Evolutionary conservation across 805 yeast species (phyloP).

Genomic region (Teunomyces funiuensis): DNA sequence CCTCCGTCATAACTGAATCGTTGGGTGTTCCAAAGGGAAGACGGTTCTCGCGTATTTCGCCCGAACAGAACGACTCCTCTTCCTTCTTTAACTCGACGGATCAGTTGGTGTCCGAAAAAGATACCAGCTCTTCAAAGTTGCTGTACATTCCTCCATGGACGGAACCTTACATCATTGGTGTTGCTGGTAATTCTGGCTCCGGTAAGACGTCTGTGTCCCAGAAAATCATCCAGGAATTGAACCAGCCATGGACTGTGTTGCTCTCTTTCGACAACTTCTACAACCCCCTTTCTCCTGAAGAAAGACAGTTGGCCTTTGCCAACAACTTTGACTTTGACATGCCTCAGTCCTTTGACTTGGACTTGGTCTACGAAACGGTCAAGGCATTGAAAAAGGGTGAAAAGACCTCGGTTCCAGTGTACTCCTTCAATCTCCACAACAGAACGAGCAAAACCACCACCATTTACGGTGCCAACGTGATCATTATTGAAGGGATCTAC

Average conservation of each 20-base stretch:
- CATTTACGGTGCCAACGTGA: conserved; percentile 91
- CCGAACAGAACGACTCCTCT: conserved; percentile 20
- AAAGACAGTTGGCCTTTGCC: conserved; percentile 60
- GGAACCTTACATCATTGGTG: conserved; percentile 48
- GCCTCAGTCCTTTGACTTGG: conserved; percentile 83
- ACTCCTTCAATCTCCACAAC: conserved; percentile 71
- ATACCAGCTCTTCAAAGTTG: not conserved
- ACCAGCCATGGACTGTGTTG: conserved; percentile 93
- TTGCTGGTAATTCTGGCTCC: conserved; percentile 59
- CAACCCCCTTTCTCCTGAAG: conserved; percentile 64
- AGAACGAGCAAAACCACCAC: conserved; percentile 64
- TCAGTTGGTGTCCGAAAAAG: not conserved
- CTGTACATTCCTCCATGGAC: conserved; percentile 43
- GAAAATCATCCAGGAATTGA: conserved; percentile 67
- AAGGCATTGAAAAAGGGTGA: conserved; percentile 66
- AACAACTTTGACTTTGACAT: conserved; percentile 83
- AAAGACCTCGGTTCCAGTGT: conserved; percentile 42
- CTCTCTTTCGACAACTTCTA: conserved; percentile 90
- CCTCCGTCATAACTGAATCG: conserved; percentile 2
- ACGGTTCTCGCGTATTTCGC: conserved; percentile 24
- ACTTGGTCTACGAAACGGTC: conserved; percentile 63
- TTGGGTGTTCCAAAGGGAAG: conserved; percentile 11
- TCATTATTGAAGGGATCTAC: conserved; percentile 88
- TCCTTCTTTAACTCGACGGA: conserved; percentile 23
- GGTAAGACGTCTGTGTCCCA: conserved; percentile 94